These are phyloP conservation scores for Yamadazyma sp. DNA, from an alignment of 1,139 yeast genomes.

Conservation along the genomic window DNA sequence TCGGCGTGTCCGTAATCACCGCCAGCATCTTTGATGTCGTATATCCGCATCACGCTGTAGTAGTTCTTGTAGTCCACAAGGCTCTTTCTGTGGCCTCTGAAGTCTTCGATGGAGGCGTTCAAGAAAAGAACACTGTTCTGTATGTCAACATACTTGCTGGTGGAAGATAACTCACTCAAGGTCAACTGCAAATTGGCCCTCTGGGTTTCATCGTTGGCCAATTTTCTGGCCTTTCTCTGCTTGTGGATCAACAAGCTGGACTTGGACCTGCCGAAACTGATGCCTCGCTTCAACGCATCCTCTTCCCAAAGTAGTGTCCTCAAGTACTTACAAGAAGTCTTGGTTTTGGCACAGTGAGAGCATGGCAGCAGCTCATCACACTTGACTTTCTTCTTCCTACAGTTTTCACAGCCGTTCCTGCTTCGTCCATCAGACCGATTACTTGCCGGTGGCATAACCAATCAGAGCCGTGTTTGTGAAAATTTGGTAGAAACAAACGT, in stretches of 20 bases:
- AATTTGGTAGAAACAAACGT: too few species aligned
- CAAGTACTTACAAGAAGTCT: constrained; percentile 10
- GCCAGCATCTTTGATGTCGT: constrained; percentile 4
- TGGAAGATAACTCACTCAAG: constrained; percentile 12
- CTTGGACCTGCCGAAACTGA: constrained; percentile 35
- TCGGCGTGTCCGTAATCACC: too few species aligned
- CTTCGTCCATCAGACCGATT: constrained; percentile 17
- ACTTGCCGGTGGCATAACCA: constrained; percentile 1
- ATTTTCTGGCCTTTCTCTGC: constrained; percentile 11
- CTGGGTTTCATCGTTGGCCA: constrained; percentile 6
- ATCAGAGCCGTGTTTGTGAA: too few species aligned
- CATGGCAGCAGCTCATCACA: constrained; percentile 15
- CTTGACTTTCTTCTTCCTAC: constrained; percentile 14
- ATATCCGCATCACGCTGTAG: constrained; percentile 10
- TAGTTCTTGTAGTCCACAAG: constrained; percentile 3
- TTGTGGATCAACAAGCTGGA: constrained; percentile 15
- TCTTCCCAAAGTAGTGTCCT: constrained; percentile 30
- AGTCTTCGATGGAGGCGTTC: background rate
- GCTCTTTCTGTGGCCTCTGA: background rate
- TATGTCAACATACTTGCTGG: background rate
- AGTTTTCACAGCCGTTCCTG: constrained; percentile 14
- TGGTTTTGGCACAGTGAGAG: constrained; percentile 9
- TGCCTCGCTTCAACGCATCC: constrained; percentile 30
- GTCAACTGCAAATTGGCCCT: constrained; percentile 7
- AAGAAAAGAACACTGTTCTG: constrained; percentile 2